Evolutionary conservation across 306 rosid genomes (phyloP).

Genomic region (Prinsepia uniflora): DNA sequence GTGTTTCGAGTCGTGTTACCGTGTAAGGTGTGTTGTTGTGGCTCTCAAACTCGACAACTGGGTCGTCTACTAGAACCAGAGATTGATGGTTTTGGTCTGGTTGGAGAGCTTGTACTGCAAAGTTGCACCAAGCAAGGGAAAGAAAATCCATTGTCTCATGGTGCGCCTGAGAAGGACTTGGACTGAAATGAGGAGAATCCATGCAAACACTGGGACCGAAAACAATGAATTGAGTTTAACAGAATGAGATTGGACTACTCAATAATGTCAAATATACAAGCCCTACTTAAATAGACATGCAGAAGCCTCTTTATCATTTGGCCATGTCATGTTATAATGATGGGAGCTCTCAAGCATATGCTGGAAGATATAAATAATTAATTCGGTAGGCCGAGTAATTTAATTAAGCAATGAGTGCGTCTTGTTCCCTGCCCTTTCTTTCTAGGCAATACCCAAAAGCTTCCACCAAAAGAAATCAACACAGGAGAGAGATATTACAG

Average conservation of each 20-base stretch:
- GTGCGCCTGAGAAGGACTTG: slow-evolving; percentile 71
- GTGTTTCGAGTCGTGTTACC: slow-evolving; percentile 30
- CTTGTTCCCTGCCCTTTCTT: slow-evolving; percentile 7
- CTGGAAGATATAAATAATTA: background rate
- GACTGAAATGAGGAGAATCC: slow-evolving; percentile 47
- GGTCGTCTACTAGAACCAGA: slow-evolving; percentile 43
- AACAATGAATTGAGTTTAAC: background rate
- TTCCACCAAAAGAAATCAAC: slow-evolving; percentile 19
- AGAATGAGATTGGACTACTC: slow-evolving; percentile 7
- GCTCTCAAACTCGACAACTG: slow-evolving; percentile 42
- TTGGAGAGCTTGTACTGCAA: slow-evolving; percentile 79
- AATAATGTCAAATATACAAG: slow-evolving; percentile 18
- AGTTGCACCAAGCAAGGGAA: slow-evolving; percentile 81
- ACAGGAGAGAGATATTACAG: slow-evolving; percentile 39
- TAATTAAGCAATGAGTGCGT: background rate
- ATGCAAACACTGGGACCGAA: slow-evolving; percentile 16
- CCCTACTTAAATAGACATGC: slow-evolving; percentile 26
- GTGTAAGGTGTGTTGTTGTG: slow-evolving; percentile 34
- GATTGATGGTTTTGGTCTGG: slow-evolving; percentile 50
- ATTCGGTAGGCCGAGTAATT: slow-evolving; percentile 10
- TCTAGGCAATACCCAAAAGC: slow-evolving; percentile 17
- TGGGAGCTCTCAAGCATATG: background rate
- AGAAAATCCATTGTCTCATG: slow-evolving; percentile 89
- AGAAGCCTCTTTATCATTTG: background rate
- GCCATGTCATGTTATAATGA: background rate